Evolutionary conservation across 192 early-diverging fungal genomes (phyloP).

Genomic region (Fimicolochytrium jonesii): DNA sequence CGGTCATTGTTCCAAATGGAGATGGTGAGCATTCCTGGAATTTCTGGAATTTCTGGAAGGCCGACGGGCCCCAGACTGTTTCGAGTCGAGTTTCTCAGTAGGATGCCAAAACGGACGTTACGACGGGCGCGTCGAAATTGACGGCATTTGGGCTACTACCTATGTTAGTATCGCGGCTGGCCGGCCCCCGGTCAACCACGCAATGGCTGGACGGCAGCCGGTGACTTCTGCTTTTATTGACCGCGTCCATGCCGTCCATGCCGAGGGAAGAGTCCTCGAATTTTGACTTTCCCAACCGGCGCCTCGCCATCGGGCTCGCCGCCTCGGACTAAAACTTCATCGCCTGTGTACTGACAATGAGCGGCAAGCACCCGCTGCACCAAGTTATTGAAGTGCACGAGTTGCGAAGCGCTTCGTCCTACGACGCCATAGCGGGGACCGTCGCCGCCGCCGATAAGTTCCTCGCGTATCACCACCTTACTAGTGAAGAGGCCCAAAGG

Average conservation of each 20-base stretch:
- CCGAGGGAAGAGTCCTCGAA: too few species aligned
- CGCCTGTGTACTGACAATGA: not conserved
- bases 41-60: not conserved
- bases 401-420: slow-evolving; percentile 4
- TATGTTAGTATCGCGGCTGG: too few species aligned
- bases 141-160: too few species aligned
- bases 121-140: too few species aligned
- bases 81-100: too few species aligned
- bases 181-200: too few species aligned
- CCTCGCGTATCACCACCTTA: slow-evolving; percentile 27
- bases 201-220: too few species aligned
- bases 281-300: too few species aligned
- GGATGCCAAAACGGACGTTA: too few species aligned
- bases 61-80: not conserved
- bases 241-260: too few species aligned
- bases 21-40: not conserved
- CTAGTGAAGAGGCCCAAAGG: slow-evolving; percentile 22
- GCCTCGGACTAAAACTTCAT: not conserved
- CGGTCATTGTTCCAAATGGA: slow-evolving; percentile 2
- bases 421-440: not conserved
- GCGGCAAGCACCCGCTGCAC: not conserved
- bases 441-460: slow-evolving; percentile 15
- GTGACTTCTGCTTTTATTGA: too few species aligned
- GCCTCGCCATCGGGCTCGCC: too few species aligned
- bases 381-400: slow-evolving; percentile 15